Conservation (phyloP, 2,329 filamentous ascomycete genomes). For the Bipolaris bicolor region DNA sequence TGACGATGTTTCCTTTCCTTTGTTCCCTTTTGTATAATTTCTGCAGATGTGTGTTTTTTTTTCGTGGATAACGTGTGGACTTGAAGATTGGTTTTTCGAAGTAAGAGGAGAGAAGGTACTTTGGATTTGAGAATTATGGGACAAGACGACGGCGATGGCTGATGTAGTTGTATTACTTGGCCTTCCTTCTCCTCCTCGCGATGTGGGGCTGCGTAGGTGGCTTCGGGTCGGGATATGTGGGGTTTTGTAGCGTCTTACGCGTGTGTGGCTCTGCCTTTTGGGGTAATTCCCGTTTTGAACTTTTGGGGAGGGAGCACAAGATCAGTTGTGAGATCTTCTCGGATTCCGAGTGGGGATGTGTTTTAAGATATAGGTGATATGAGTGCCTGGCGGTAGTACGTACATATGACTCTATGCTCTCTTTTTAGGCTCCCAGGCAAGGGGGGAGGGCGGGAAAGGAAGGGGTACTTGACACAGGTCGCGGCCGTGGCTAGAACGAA, state of each 20-base stretch:
- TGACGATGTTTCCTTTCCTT: conserved; percentile 3
- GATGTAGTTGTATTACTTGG: background rate
- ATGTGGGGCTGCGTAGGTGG: background rate
- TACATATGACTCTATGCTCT: background rate
- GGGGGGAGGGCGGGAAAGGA: background rate
- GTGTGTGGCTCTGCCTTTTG: background rate
- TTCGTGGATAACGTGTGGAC: background rate
- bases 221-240: background rate
- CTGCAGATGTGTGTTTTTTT: background rate
- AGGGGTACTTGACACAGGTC: background rate
- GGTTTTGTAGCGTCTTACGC: background rate
- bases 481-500: background rate
- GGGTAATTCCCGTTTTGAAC: background rate
- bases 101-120: too few relatives aligned
- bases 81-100: background rate
- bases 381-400: background rate
- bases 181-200: background rate
- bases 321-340: too few relatives aligned
- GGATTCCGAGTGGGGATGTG: background rate
- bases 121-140: too few relatives aligned
- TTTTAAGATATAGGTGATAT: background rate
- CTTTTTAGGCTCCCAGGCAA: background rate
- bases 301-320: too few relatives aligned
- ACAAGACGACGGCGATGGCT: background rate
- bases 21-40: background rate